Evolutionary conservation across 441 rosid species (phyloP).

Genomic region (Macaranga tanarius): DNA sequence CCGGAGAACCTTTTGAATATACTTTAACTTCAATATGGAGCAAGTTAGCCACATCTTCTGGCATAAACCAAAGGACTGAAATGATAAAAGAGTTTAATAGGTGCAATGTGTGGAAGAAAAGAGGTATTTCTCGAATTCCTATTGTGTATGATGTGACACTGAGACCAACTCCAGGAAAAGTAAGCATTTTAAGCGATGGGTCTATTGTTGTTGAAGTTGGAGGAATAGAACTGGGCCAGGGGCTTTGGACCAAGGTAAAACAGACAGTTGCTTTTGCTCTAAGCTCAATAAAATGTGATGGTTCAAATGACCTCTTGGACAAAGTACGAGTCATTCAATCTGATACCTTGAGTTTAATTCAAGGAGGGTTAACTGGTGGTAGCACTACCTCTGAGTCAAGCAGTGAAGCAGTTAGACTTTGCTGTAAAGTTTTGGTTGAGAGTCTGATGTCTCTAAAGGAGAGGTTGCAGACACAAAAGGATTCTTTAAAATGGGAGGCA

Average conservation of each 20-base stretch:
- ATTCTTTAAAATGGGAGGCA: conserved; percentile 61
- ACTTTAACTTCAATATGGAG: conserved; percentile 77
- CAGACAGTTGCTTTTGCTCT: conserved; percentile 84
- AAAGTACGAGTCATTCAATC: conserved; percentile 72
- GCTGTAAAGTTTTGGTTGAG: conserved; percentile 68
- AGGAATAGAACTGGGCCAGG: conserved; percentile 92
- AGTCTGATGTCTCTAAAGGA: conserved; percentile 58
- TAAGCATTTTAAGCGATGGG: conserved; percentile 75
- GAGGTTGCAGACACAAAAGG: conserved; percentile 49
- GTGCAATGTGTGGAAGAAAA: conserved; percentile 57
- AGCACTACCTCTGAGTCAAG: conserved; percentile 88
- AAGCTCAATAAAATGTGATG: conserved; percentile 49
- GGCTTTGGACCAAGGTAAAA: conserved; percentile 93
- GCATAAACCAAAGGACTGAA: conserved; percentile 41
- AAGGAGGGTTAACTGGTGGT: conserved; percentile 76
- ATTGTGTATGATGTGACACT: conserved; percentile 39
- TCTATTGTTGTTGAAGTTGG: conserved; percentile 87
- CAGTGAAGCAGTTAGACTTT: conserved; percentile 69
- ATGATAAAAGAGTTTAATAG: conserved; percentile 56
- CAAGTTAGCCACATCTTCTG: conserved; percentile 50
- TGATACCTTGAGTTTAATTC: conserved; percentile 74
- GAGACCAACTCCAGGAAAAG: conserved; percentile 75
- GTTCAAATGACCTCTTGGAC: conserved; percentile 45
- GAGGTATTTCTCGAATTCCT: conserved; percentile 84
- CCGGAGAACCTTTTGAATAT: conserved; percentile 64